phyloP scores from a whole-genome alignment of 2,329 filamentous ascomycete species.

The Beauveria australis region DNA sequence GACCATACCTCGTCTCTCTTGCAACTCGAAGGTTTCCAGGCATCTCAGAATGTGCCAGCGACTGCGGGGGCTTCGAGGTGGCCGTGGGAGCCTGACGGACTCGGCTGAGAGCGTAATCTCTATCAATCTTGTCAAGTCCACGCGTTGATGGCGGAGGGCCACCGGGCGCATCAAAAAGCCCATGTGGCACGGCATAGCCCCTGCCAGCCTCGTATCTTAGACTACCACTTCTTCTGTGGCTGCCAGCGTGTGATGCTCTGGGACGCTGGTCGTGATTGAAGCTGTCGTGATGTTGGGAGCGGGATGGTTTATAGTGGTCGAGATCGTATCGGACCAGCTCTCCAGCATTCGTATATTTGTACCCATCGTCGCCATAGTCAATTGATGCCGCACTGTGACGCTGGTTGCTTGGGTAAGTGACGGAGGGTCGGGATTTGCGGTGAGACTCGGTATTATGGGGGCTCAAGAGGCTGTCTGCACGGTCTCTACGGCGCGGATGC shows the following conservation, averaged over 20 bases:
- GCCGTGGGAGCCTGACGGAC: conserved; percentile 31
- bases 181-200: conserved; percentile 27
- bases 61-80: conserved; percentile 29
- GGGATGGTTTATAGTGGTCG: conserved; percentile 38
- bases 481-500: conserved; percentile 40
- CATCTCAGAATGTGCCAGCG: conserved; percentile 16
- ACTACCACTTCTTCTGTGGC: conserved; percentile 24
- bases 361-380: conserved; percentile 51
- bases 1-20: conserved; percentile 23
- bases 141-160: conserved; percentile 61
- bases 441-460: conserved; percentile 36
- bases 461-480: conserved; percentile 34
- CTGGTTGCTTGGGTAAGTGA: conserved; percentile 35
- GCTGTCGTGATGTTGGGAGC: conserved; percentile 42
- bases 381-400: conserved; percentile 36
- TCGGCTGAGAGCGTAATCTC: conserved; percentile 35
- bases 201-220: background rate
- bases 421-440: conserved; percentile 37
- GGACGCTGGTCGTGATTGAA: conserved; percentile 47
- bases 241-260: conserved; percentile 43
- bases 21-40: conserved; percentile 12
- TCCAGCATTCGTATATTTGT: conserved; percentile 56
- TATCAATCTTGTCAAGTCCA: conserved; percentile 62
- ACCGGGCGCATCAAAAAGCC: conserved; percentile 32
- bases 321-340: conserved; percentile 55